Conservation (phyloP, 1,139 yeast genomes). For the Yamadazyma jaroonii region DNA sequence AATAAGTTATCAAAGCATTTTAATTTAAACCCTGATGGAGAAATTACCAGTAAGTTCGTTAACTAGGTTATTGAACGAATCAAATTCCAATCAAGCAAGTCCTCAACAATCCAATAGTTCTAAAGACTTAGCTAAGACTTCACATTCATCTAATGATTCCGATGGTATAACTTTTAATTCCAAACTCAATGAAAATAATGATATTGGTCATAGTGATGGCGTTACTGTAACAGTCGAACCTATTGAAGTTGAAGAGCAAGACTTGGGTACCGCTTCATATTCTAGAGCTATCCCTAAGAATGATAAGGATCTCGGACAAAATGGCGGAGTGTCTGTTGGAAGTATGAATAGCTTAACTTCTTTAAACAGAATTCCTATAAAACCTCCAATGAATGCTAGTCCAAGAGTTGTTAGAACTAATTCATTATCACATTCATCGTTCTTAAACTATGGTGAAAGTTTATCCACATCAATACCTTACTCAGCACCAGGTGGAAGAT, state of each 20-base stretch:
- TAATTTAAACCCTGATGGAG: background rate
- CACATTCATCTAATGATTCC: slow-evolving; percentile 15
- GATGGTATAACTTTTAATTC: slow-evolving; percentile 18
- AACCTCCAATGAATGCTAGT: slow-evolving; percentile 27
- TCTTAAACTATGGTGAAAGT: slow-evolving; percentile 40
- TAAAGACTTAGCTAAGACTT: slow-evolving; percentile 12
- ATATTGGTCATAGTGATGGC: background rate
- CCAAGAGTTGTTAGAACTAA: slow-evolving; percentile 45
- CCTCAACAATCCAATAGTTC: slow-evolving; percentile 24
- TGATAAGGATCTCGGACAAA: background rate
- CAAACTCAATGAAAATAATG: slow-evolving; percentile 5
- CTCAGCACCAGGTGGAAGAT: slow-evolving; percentile 64
- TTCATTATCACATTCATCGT: slow-evolving; percentile 43
- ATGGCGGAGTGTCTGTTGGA: background rate
- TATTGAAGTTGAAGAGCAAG: slow-evolving; percentile 5
- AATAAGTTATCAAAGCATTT: background rate
- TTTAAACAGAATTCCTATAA: slow-evolving; percentile 19
- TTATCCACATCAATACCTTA: slow-evolving; percentile 67
- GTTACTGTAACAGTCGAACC: background rate
- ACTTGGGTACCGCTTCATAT: slow-evolving; percentile 5
- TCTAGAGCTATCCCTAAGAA: slow-evolving; percentile 4
- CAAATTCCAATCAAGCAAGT: slow-evolving; percentile 25
- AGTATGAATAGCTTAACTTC: slow-evolving; percentile 1
- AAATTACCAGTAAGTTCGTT: slow-evolving; percentile 28
- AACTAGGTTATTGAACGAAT: slow-evolving; percentile 42